Evolutionary conservation across 495 filamentous ascomycete species (phyloP).

Genomic region (Tetracladium setigerum): DNA sequence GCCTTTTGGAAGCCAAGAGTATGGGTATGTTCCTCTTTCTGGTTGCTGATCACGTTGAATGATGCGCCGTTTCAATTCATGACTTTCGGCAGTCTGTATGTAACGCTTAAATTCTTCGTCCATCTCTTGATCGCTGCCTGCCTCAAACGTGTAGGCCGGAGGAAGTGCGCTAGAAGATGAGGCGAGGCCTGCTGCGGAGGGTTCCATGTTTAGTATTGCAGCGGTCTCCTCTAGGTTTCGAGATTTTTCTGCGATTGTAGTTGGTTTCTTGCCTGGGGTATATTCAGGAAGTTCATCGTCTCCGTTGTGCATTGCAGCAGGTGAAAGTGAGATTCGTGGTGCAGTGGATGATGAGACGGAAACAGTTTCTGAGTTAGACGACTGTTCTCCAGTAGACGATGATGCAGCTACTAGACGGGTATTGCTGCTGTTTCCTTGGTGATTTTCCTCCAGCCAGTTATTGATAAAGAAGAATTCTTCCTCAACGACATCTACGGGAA

Average conservation of each 20-base stretch:
- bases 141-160: conserved; percentile 5
- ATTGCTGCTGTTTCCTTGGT: neutral
- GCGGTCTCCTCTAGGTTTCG: neutral
- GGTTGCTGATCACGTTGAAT: neutral
- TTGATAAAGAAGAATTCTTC: conserved; percentile 14
- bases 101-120: neutral
- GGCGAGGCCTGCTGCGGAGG: too few relatives aligned
- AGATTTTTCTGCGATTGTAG: neutral
- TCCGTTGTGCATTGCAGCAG: neutral
- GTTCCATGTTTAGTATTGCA: neutral
- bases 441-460: too few relatives aligned
- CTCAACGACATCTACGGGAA: conserved; percentile 3
- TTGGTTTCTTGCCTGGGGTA: neutral
- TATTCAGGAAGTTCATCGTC: conserved; percentile 3
- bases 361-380: too few relatives aligned
- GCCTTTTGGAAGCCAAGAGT: neutral
- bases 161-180: neutral
- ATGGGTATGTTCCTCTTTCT: neutral
- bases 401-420: too few relatives aligned
- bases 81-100: neutral
- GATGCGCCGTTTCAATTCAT: neutral
- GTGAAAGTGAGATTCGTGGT: too few relatives aligned
- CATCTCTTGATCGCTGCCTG: neutral
- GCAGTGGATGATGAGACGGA: too few relatives aligned
- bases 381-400: too few relatives aligned